Evolutionary conservation across 2,329 filamentous ascomycete genomes (phyloP).

Genomic region (Trichoderma aggressivum): DNA sequence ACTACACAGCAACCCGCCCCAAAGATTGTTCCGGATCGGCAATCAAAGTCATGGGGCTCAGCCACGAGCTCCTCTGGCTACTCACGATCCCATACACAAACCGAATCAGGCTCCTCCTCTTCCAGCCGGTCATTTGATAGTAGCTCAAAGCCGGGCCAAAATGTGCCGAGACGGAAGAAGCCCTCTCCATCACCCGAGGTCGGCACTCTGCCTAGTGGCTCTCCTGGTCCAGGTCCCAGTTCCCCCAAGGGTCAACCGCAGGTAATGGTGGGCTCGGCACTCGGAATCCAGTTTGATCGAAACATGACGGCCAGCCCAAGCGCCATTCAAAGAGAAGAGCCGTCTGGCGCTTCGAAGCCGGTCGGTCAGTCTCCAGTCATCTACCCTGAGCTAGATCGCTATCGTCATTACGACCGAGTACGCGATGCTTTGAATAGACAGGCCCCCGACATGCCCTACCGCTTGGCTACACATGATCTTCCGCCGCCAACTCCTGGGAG

Average conservation of each 20-base stretch:
- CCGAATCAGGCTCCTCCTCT: slow-evolving; percentile 34
- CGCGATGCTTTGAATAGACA: slow-evolving; percentile 33
- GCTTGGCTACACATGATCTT: slow-evolving; percentile 60
- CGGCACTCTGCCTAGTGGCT: slow-evolving; percentile 32
- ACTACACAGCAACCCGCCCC: slow-evolving; percentile 22
- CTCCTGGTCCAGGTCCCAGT: slow-evolving; percentile 40
- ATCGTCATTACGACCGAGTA: slow-evolving; percentile 46
- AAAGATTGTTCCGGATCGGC: slow-evolving; percentile 34
- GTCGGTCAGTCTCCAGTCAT: slow-evolving; percentile 44
- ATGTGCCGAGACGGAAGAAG: slow-evolving; percentile 49
- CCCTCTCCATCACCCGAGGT: slow-evolving; percentile 43
- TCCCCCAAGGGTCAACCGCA: slow-evolving; percentile 42
- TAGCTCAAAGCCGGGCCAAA: slow-evolving; percentile 35
- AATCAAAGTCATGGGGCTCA: slow-evolving; percentile 43
- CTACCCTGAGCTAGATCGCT: slow-evolving; percentile 61
- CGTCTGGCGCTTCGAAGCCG: slow-evolving; percentile 39
- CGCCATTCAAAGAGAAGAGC: slow-evolving; percentile 42
- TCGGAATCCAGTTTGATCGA: slow-evolving; percentile 40
- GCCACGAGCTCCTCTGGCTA: slow-evolving; percentile 33
- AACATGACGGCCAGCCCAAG: slow-evolving; percentile 43
- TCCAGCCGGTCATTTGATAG: slow-evolving; percentile 35
- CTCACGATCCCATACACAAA: slow-evolving; percentile 31
- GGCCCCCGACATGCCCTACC: slow-evolving; percentile 49
- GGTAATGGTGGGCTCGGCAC: slow-evolving; percentile 34
- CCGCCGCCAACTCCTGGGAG: slow-evolving; percentile 60